Percentiles rank a stretch among this genome's conserved stretches.
These are phyloP conservation scores for Avicennia marina DNA, from an alignment of 257 asterid genomes.

Conservation along the genomic window DNA sequence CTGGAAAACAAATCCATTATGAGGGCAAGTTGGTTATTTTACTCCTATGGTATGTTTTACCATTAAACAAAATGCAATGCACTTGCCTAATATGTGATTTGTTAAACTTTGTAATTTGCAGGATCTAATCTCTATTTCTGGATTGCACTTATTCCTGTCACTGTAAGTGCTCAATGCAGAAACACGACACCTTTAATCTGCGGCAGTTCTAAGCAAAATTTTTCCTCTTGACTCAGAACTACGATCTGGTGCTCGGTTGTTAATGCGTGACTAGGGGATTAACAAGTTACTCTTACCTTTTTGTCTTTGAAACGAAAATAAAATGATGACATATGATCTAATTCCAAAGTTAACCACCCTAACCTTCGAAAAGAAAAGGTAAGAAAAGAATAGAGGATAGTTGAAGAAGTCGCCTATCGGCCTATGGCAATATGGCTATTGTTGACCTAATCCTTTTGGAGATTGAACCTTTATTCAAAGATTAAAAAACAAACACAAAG, in stretches of 20 bases:
- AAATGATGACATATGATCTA: no score
- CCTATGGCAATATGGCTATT: no score
- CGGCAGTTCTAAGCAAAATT: neutral
- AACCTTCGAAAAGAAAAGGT: no score
- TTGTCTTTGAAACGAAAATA: no score
- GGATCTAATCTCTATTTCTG: conserved; percentile 98
- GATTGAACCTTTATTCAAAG: neutral
- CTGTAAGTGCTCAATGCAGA: conserved; percentile 48
- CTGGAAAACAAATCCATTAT: neutral
- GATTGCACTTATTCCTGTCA: conserved; percentile 90
- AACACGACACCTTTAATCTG: neutral
- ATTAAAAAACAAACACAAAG: neutral
- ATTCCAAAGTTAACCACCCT: no score
- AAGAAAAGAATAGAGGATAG: no score
- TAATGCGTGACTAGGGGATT: neutral
- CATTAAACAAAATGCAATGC: neutral
- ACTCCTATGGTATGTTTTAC: neutral
- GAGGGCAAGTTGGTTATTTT: neutral
- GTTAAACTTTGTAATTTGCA: conserved; percentile 33
- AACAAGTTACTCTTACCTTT: no score
- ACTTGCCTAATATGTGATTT: conserved; percentile 15
- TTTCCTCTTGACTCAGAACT: neutral
- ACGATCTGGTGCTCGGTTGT: neutral
- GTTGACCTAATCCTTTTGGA: neutral
- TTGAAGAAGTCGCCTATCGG: no score